Base-by-base conservation (phyloP, 2,329 filamentous ascomycete genomes). In the Echinosphaeria canescens region DNA sequence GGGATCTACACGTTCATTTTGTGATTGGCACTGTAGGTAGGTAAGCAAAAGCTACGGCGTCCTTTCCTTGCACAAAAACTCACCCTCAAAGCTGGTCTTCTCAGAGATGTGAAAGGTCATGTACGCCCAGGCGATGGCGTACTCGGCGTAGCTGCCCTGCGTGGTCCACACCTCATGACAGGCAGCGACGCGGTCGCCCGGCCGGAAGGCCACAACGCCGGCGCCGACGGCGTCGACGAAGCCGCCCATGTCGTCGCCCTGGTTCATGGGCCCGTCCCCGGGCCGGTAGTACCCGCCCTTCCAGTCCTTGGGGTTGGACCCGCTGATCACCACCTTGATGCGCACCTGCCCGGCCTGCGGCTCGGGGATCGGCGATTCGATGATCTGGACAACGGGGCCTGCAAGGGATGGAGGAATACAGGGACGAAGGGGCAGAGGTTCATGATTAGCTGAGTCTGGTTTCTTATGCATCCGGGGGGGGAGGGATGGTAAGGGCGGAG, bases 201-300 rank as follows among this genome's bases (percentile, higher is more conserved):
- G 45, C 32, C 56, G 56, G 51, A 70, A 70, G 35, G 67, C 64
- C 29, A 43, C 54, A 2, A 71, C 64, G 20, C 58, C 49, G 22
- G 48, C 38, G 13, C 66, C 66, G 13, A 68, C 58, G 31, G 52
- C 48, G 34, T 65, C 51, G 7, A 72, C 53, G 15, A 57, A 48
- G 23, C 59, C 59, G 2, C 60, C 59, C 23, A 66, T 59, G 38
- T 67, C 62, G 29, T 66, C 61, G 27, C 62, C 61, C 12, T 46
- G 38, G 43, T 66, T 64, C 24, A 33, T 28, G n/a, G 27, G 30
- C 19, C 29, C 29, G 15, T 19, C 30, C 17, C 12, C 29, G 25
- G 35, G 32, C 8, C 27, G 9, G 16, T 26, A 42, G 1, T 40
- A 31, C 2, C 48, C 40, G 0, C 46, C 11, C 30, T 54, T 53